Evolutionary conservation across 352 stramenopile genomes (phyloP).

Genomic region (Phytophthora palmivora): DNA sequence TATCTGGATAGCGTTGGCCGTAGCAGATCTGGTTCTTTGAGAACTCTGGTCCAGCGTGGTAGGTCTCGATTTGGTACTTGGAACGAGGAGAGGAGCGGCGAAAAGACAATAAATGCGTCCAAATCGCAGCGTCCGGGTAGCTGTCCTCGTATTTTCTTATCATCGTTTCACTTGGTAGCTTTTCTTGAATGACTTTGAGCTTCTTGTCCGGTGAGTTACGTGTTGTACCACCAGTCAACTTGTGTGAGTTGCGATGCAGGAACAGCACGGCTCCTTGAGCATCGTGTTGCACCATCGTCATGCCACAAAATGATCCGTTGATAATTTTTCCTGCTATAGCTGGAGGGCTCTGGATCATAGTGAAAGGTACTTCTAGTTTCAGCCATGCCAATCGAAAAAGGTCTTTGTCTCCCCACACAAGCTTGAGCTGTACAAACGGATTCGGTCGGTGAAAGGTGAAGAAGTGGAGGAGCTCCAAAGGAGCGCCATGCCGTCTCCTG

Average conservation of each 20-base stretch:
- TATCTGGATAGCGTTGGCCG: conserved; percentile 31
- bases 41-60: conserved; percentile 42
- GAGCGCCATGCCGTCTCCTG: conserved; percentile 25
- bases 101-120: conserved; percentile 70
- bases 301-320: conserved; percentile 55
- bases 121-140: conserved; percentile 49
- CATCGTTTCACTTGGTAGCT: background rate
- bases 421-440: conserved; percentile 55
- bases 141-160: background rate
- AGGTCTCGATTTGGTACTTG: conserved; percentile 63
- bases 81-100: conserved; percentile 36
- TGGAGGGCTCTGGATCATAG: conserved; percentile 55
- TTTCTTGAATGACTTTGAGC: background rate
- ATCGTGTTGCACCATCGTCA: too few species aligned
- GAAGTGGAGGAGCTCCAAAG: conserved; percentile 39
- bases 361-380: conserved; percentile 45
- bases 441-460: conserved; percentile 50
- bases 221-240: conserved; percentile 41
- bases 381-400: conserved; percentile 71
- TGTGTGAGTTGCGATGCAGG: conserved; percentile 74
- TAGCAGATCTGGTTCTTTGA: conserved; percentile 61
- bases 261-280: conserved; percentile 53
- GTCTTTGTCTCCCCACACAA: conserved; percentile 43
- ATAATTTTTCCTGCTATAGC: conserved; percentile 44
- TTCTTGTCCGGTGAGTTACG: conserved; percentile 14